These are phyloP conservation scores for Amphicarpaea edgeworthii DNA, from an alignment of 306 rosid genomes.

Conservation along the genomic window DNA sequence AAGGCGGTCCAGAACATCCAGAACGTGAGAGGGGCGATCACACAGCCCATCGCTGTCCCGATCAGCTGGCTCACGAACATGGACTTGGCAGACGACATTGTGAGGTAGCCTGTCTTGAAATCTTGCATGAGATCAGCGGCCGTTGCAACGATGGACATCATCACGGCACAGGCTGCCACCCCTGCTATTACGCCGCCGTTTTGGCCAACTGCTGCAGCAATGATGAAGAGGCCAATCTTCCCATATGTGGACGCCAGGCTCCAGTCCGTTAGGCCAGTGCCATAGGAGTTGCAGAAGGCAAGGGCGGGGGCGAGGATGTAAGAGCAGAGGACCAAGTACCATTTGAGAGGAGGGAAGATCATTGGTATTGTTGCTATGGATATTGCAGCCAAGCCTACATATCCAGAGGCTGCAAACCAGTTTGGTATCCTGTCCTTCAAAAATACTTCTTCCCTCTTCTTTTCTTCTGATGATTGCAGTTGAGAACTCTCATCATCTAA, in stretches of 20 bases:
- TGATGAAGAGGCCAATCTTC: conserved; percentile 86
- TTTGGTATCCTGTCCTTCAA: conserved; percentile 81
- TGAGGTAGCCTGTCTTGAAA: conserved; percentile 97
- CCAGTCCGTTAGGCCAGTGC: conserved; percentile 92
- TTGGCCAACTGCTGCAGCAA: conserved; percentile 79
- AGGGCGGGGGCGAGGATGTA: conserved; percentile 91
- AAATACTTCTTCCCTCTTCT: conserved; percentile 71
- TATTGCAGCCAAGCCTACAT: conserved; percentile 78
- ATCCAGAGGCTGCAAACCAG: conserved; percentile 93
- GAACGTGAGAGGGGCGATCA: conserved; percentile 95
- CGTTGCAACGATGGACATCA: conserved; percentile 95
- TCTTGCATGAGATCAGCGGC: conserved; percentile 99
- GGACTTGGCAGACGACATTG: conserved; percentile 89
- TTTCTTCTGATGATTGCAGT: conserved; percentile 56
- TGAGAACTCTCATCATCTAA: conserved; percentile 66
- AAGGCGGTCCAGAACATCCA: conserved; percentile 99
- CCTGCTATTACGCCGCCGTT: conserved; percentile 95
- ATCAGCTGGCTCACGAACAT: conserved; percentile 89
- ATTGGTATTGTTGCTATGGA: conserved; percentile 76
- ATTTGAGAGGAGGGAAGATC: conserved; percentile 91
- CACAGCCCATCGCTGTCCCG: conserved; percentile 95
- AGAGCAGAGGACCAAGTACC: conserved; percentile 87
- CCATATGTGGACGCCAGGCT: conserved; percentile 82
- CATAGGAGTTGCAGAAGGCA: conserved; percentile 96
- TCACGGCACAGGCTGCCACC: conserved; percentile 78